Percentiles rank a stretch among this genome's conserved stretches.
These are phyloP conservation scores for Cyclotella distinguenda DNA, from an alignment of 108 stramenopile species.

Conservation along the genomic window DNA sequence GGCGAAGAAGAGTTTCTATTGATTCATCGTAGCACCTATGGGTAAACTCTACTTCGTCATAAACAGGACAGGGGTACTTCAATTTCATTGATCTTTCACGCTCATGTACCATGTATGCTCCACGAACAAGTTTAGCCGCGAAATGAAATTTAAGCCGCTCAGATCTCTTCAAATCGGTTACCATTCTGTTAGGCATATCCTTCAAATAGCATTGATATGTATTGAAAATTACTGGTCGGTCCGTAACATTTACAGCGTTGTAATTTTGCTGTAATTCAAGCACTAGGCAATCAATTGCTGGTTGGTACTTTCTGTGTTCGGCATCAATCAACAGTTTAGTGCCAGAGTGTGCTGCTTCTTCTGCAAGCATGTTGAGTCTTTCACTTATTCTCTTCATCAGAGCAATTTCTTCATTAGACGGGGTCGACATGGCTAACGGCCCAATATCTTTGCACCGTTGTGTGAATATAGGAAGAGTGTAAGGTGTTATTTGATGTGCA, in stretches of 20 bases:
- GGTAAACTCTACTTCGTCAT: constrained; percentile 82
- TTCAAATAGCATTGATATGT: constrained; percentile 96
- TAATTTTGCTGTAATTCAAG: constrained; percentile 72
- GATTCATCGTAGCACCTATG: constrained; percentile 87
- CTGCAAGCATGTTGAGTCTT: constrained; percentile 69
- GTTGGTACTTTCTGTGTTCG: constrained; percentile 94
- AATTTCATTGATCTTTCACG: constrained; percentile 64
- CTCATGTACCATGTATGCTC: constrained; percentile 96
- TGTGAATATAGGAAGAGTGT: constrained; percentile 56
- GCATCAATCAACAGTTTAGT: constrained; percentile 95
- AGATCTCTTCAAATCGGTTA: constrained; percentile 81
- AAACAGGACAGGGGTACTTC: constrained; percentile 70
- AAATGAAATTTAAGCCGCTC: constrained; percentile 73
- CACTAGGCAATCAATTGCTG: constrained; percentile 93
- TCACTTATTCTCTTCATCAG: constrained; percentile 71
- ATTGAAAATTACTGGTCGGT: constrained; percentile 79
- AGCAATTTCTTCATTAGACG: constrained; percentile 82
- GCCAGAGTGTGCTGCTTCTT: constrained; percentile 60
- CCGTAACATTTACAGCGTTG: constrained; percentile 54
- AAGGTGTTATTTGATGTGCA: constrained; percentile 60
- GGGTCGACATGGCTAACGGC: constrained; percentile 67
- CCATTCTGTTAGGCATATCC: constrained; percentile 69
- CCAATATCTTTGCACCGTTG: constrained; percentile 61
- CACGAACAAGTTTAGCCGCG: constrained; percentile 96
- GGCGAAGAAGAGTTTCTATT: constrained; percentile 59